Base-by-base conservation (phyloP, 331 rosid genomes). In the Malus hybrid region DNA sequence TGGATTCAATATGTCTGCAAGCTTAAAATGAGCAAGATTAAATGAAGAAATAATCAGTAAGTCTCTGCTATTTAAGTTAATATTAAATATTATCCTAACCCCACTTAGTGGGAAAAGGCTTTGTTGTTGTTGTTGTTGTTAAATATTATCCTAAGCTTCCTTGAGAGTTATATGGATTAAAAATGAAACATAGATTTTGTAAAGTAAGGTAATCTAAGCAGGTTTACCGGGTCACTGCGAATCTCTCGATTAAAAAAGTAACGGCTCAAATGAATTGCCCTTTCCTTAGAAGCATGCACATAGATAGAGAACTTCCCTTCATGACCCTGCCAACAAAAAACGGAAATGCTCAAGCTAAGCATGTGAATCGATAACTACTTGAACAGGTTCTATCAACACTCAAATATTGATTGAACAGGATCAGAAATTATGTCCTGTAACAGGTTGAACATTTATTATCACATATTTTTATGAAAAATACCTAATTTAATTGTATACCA, bases 291-390 rank as follows among this genome's bases (percentile, higher is more conserved):
- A 20, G 99, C 94, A 80, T 96, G 99, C 79, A 96, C 92, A 69
- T 92, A 96, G 77, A 96, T 86, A 66, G 99, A 96, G 85, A 96
- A 96, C 85, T 75, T 96, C 69, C 93, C 99, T 77, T 96, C 99
- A 79, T 96, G 98, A 79, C 98, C 99, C 99, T 96, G 97, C 72
- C 73, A 85, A 80, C 66, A 81, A 6, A 71, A 75, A 71, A 66
- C 70, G 9, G 63, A 77, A 70, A 36, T 73, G 76, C 70, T 19
- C 63, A 75, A 71, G 27, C 33, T 29, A 44, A 76, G 67, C 39
- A 76, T 33, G 73, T 52, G 74, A 31, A 39, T 11, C 19, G 31
- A 27, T 52, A 29, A 65, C 34, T 70, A 48, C 42, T 27, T 22
- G 14, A 29, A 12, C 24, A 19, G 69, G 42, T 29, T 24, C 29